Evolutionary conservation across 768 basidiomycete species (phyloP), one percentile per base, ranked within the genome.

Genomic region (Lactarius quietus): DNA sequence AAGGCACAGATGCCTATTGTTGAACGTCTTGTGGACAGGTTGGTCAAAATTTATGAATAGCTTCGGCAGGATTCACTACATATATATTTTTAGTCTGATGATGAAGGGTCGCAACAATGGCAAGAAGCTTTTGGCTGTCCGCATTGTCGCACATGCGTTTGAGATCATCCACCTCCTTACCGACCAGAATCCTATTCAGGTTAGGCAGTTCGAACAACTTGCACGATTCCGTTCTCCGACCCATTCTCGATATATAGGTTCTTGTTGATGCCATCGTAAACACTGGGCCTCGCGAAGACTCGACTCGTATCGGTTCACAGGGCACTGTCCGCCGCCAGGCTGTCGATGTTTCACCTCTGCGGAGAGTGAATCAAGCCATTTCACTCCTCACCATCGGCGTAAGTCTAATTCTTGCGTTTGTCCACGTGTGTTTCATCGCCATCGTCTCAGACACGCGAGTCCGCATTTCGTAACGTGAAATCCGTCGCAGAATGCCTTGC

Each of bases 101-200:
- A 99, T 99, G 97, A 97, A 98, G 83, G 97, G 97, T 68, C 95
- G 97, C 80, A 99, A 98, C 89, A 98, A 95, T 82, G 97, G 97
- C 76, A 98, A 98, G 85, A 98, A 98, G 82, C 88, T 98, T 77
- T 81, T 99, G 79, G 90, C 97, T 74, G 93, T 99, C 79, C 94
- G 97, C 80, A 99, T 99, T 74, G 97, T 99, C 74, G 92, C 94
- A 66, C 97, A 99, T 79, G 92, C 97, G 39, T 99, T 99, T 78
- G 97, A 99, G 82, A 95, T 99, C 78, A 95, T 98, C 82, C 92
- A 98, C 84, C 94, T 99, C 78, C 92, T 99, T 79, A 94, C 93
- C 73, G 97, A 99, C 86, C 95, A 96, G 82, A 99, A 99, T 84
- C 97, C 97, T 68, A 95, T 99, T 77, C 97, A 99, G 83, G 94